These are phyloP conservation scores for Colletotrichum limetticola DNA, from an alignment of 2,329 filamentous ascomycete genomes.

Conservation along the genomic window DNA sequence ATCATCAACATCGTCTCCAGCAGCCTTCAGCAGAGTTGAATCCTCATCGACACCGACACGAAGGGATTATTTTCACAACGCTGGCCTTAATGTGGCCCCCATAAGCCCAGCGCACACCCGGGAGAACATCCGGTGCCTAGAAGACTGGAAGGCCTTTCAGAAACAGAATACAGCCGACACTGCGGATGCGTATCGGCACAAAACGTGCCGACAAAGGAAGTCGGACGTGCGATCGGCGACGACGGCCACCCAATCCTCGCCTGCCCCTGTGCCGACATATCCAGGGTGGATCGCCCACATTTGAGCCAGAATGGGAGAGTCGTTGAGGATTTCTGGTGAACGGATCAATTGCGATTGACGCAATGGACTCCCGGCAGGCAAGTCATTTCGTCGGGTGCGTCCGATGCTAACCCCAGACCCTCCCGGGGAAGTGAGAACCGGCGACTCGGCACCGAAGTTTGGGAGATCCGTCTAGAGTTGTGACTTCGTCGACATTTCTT, in stretches of 20 bases:
- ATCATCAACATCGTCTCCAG: neutral
- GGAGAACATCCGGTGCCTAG: neutral
- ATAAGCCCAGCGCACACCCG: neutral
- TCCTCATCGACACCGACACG: too few relatives aligned
- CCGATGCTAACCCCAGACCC: neutral
- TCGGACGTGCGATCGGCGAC: slow-evolving; percentile 13
- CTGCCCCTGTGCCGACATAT: slow-evolving; percentile 18
- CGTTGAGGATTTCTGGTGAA: neutral
- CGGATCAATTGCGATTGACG: slow-evolving; percentile 1
- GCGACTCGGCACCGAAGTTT: slow-evolving; percentile 24
- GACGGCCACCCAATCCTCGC: slow-evolving; percentile 13
- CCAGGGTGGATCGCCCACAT: slow-evolving; percentile 16
- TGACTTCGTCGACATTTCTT: neutral
- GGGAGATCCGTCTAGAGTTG: neutral
- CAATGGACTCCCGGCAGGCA: slow-evolving; percentile 7
- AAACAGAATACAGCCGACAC: neutral
- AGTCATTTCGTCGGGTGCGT: neutral
- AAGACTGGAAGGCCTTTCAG: neutral
- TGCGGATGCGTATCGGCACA: slow-evolving; percentile 29
- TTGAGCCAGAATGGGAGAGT: neutral
- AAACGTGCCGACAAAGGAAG: slow-evolving; percentile 32
- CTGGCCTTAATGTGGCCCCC: neutral
- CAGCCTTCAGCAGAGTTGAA: neutral
- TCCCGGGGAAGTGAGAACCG: slow-evolving; percentile 5
- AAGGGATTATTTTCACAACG: neutral